A percentile compares a stretch with the other conserved stretches of the same genome.
These are phyloP conservation scores for Picochlorum sp. DNA, from an alignment of 139 green algal species.

Conservation along the genomic window DNA sequence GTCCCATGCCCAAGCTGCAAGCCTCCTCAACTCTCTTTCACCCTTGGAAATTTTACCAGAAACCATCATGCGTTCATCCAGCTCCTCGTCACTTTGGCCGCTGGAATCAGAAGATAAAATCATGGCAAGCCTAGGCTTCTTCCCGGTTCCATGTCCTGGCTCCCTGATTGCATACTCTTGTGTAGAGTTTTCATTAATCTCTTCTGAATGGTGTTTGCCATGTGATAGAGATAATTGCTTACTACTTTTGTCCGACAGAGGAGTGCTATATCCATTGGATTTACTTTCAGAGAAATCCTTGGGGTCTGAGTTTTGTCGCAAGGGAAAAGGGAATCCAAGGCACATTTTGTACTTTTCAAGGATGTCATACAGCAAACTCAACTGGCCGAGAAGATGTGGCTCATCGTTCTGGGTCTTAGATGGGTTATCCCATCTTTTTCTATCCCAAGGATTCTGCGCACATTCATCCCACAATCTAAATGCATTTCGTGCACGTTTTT, in stretches of 20 bases:
- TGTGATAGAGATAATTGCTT: too few relatives aligned
- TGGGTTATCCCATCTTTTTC: neutral
- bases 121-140: too few relatives aligned
- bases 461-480: slow-evolving; percentile 2
- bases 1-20: slow-evolving; percentile 2
- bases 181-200: too few relatives aligned
- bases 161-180: too few relatives aligned
- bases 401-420: slow-evolving; percentile 6
- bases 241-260: too few relatives aligned
- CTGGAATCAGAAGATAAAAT: too few relatives aligned
- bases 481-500: neutral
- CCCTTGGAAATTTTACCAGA: too few relatives aligned
- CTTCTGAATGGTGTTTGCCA: too few relatives aligned
- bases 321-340: slow-evolving; percentile 5
- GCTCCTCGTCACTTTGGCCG: too few relatives aligned
- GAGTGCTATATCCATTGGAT: neutral
- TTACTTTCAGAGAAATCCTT: neutral
- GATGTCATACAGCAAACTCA: neutral
- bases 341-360: neutral
- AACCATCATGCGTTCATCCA: too few relatives aligned
- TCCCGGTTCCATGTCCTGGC: too few relatives aligned
- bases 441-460: slow-evolving; percentile 4
- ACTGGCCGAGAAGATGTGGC: neutral
- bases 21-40: neutral
- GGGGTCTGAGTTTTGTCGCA: neutral